Evolutionary conservation across 163 green algal species (phyloP).

Genomic region (Chlamydomonas reinhardtii): DNA sequence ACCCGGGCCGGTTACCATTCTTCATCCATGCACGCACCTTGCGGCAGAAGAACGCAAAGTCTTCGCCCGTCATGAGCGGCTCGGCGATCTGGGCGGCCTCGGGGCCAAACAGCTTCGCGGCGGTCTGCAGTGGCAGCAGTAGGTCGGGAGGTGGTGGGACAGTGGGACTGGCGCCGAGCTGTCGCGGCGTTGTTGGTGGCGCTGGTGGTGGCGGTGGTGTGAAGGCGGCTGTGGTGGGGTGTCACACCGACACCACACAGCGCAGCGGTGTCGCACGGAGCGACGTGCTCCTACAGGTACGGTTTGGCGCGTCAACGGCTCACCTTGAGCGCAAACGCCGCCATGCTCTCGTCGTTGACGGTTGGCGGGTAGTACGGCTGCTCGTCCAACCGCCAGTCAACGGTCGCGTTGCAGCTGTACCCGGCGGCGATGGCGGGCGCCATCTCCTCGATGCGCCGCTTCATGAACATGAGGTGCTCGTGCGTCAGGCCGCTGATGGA

Average conservation of each 20-base stretch:
- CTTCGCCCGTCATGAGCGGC: conserved; percentile 74
- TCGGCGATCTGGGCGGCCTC: conserved; percentile 28
- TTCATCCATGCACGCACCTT: too few species aligned
- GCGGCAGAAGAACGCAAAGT: conserved; percentile 85
- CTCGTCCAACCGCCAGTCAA: conserved; percentile 72
- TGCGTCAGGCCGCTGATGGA: conserved; percentile 62
- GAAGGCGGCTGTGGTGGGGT: too few species aligned
- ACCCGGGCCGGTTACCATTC: too few species aligned
- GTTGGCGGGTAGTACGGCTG: conserved; percentile 85
- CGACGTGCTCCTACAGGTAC: too few species aligned
- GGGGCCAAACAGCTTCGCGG: conserved; percentile 12
- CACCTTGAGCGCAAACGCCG: conserved; percentile 70
- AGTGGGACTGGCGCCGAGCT: too few species aligned
- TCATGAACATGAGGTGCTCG: conserved; percentile 60
- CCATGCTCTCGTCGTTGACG: conserved; percentile 75
- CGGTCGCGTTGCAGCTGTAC: conserved; percentile 67
- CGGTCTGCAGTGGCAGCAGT: not conserved
- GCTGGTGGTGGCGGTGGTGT: too few species aligned
- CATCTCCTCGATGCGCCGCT: conserved; percentile 53
- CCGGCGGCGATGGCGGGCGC: conserved; percentile 33
- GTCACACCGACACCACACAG: too few species aligned
- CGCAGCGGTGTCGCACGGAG: too few species aligned
- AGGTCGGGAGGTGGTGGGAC: too few species aligned
- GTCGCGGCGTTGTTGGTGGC: too few species aligned
- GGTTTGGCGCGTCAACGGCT: too few species aligned